These are phyloP conservation scores for Aspergillus indologenus DNA, from an alignment of 495 filamentous ascomycete species.

Conservation along the genomic window DNA sequence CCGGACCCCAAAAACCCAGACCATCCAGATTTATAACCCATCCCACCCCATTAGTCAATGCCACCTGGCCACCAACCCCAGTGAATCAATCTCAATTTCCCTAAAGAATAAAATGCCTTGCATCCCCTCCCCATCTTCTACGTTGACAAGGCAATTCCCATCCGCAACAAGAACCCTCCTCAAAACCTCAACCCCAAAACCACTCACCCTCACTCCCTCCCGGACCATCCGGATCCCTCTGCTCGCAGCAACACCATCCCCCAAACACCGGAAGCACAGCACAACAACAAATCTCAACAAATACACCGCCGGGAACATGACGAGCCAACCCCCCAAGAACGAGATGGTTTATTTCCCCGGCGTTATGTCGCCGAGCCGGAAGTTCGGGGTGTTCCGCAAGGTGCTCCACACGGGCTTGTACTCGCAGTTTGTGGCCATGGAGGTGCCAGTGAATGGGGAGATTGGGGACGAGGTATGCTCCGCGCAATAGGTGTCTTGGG, in stretches of 20 bases:
- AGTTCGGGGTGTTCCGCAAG: conserved; percentile 56
- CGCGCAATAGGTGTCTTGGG: too few relatives aligned
- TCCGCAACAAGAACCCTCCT: neutral
- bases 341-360: conserved; percentile 58
- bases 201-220: too few relatives aligned
- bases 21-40: neutral
- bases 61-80: too few relatives aligned
- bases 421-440: conserved; percentile 63
- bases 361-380: conserved; percentile 49
- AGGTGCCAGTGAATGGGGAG: conserved; percentile 59
- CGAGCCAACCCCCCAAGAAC: conserved; percentile 43
- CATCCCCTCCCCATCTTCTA: neutral
- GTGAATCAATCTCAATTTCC: too few relatives aligned
- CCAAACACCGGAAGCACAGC: neutral
- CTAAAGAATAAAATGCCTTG: neutral
- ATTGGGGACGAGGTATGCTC: conserved; percentile 59
- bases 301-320: conserved; percentile 20
- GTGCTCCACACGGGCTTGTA: conserved; percentile 62
- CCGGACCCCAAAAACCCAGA: neutral
- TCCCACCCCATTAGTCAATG: neutral
- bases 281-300: neutral
- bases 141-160: too few relatives aligned
- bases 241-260: too few relatives aligned
- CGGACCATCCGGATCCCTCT: neutral
- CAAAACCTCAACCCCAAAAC: neutral